Conservation (phyloP, 2,329 filamentous ascomycete genomes). For the Venturia effusa region DNA sequence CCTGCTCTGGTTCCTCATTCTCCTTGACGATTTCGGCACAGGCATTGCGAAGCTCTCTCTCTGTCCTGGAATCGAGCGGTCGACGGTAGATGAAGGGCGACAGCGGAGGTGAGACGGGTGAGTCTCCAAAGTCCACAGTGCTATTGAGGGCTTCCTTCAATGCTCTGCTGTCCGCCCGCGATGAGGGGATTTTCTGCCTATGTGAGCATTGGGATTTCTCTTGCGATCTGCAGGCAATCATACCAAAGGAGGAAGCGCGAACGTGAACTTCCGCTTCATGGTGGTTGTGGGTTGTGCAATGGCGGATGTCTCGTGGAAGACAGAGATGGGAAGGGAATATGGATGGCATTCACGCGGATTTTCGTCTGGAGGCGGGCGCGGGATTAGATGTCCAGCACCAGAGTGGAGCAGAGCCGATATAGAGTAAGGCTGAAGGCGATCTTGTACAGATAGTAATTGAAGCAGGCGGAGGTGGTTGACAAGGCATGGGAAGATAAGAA, state of each 20-base stretch:
- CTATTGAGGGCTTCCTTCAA: slow-evolving; percentile 13
- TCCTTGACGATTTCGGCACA: slow-evolving; percentile 33
- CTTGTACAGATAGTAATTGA: not conserved
- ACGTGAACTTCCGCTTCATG: slow-evolving; percentile 35
- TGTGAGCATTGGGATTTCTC: slow-evolving; percentile 14
- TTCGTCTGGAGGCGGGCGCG: not conserved
- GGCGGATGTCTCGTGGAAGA: not conserved
- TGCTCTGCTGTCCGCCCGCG: slow-evolving; percentile 21
- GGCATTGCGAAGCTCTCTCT: slow-evolving; percentile 34
- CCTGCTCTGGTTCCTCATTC: slow-evolving; percentile 22
- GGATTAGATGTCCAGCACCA: not conserved
- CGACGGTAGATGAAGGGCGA: slow-evolving; percentile 34
- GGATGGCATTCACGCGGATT: not conserved
- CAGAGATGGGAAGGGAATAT: not conserved
- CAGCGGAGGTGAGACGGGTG: slow-evolving; percentile 23
- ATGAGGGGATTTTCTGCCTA: slow-evolving; percentile 21
- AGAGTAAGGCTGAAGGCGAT: not conserved
- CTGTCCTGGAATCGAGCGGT: slow-evolving; percentile 29
- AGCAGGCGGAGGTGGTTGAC: not conserved
- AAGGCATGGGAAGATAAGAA: not conserved
- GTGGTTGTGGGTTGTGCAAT: not conserved
- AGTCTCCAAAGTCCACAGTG: slow-evolving; percentile 15
- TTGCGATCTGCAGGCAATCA: not conserved
- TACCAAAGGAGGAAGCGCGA: slow-evolving; percentile 25
- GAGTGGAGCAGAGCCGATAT: not conserved